Percentiles rank a stretch among this genome's conserved stretches.
Evolutionary conservation across 805 yeast species (phyloP).

Genomic region (Ogataea pini): DNA sequence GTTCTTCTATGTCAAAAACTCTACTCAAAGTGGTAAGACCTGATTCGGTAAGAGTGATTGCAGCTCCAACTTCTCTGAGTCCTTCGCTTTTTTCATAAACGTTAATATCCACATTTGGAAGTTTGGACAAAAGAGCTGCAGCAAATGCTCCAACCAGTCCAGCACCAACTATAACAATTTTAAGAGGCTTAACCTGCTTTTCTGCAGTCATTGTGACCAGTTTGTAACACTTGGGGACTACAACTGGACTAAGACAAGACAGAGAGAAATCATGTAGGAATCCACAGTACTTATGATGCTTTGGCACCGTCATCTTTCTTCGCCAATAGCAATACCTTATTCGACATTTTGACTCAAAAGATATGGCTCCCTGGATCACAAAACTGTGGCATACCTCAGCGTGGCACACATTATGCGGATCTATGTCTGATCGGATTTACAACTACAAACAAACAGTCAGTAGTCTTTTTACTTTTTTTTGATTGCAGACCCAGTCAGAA

Average conservation of each 20-base stretch:
- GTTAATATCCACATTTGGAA: slow-evolving; percentile 9
- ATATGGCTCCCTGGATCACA: neutral
- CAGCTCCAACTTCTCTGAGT: slow-evolving; percentile 12
- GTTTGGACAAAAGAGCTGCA: slow-evolving; percentile 6
- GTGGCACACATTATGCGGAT: neutral
- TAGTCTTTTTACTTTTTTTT: no score
- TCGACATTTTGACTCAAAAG: neutral
- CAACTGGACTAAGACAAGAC: no score
- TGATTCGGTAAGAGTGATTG: slow-evolving; percentile 10
- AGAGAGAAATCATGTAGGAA: no score
- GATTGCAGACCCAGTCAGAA: no score
- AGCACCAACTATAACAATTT: slow-evolving; percentile 11
- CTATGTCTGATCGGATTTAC: neutral
- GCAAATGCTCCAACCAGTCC: slow-evolving; percentile 15
- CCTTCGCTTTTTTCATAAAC: slow-evolving; percentile 12
- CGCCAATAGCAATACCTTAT: neutral
- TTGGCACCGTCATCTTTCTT: neutral
- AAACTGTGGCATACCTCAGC: slow-evolving; percentile 5
- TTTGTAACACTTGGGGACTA: no score
- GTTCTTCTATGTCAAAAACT: slow-evolving; percentile 6
- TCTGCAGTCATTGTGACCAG: slow-evolving; percentile 5
- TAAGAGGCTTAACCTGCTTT: slow-evolving; percentile 2
- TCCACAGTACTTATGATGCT: no score
- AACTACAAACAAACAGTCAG: neutral
- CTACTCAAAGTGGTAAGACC: slow-evolving; percentile 7